These are phyloP conservation scores for Apiospora aurea DNA, from an alignment of 2,329 filamentous ascomycete species.

Conservation along the genomic window DNA sequence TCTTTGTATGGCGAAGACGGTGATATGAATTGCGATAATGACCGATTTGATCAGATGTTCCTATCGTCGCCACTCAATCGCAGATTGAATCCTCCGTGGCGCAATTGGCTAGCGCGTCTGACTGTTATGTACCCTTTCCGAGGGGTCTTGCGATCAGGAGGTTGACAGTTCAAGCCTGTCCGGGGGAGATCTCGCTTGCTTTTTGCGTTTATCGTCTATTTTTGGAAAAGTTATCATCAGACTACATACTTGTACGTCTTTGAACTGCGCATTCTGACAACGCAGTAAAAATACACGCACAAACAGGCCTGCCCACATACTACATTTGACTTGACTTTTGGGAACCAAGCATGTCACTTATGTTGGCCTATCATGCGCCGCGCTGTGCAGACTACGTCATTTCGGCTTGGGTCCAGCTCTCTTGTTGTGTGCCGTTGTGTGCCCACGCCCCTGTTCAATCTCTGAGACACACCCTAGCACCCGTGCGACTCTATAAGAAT, in stretches of 20 bases:
- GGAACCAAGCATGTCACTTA: too few species aligned
- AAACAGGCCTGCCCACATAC: neutral
- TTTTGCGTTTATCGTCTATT: neutral
- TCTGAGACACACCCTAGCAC: neutral
- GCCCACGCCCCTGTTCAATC: neutral
- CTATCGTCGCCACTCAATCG: neutral
- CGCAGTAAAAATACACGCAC: too few species aligned
- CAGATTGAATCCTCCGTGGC: conserved; percentile 39
- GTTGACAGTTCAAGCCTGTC: conserved; percentile 26
- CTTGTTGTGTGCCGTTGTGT: neutral
- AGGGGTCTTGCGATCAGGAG: neutral
- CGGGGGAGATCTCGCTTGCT: neutral
- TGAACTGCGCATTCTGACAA: too few species aligned
- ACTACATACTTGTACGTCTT: too few species aligned
- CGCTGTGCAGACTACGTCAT: neutral
- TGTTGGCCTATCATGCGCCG: neutral
- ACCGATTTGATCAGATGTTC: neutral
- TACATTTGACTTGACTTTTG: too few species aligned
- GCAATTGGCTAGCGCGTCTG: conserved; percentile 62
- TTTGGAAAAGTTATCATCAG: neutral
- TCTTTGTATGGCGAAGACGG: fast-evolving
- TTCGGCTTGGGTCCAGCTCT: neutral
- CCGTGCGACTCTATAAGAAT: neutral
- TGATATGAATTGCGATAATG: neutral
- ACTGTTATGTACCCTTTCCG: conserved; percentile 51